Evolutionary conservation across 2,329 filamentous ascomycete species (phyloP).

Genomic region (Pseudogymnoascus sp.): DNA sequence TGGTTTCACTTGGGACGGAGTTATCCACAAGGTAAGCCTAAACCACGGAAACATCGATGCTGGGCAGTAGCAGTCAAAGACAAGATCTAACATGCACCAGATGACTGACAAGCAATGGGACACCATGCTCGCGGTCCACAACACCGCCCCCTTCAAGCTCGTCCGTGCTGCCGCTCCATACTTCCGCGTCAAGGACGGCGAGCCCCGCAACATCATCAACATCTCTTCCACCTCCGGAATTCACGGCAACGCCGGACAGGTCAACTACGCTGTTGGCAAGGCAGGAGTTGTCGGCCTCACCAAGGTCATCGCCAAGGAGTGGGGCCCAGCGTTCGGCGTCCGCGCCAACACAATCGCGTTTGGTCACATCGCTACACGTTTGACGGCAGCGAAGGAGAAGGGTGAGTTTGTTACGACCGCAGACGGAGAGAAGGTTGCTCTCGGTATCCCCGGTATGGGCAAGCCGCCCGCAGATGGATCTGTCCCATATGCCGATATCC

Average conservation of each 20-base stretch:
- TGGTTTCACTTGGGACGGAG: constrained; percentile 87
- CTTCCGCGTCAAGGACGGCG: constrained; percentile 79
- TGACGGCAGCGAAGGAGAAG: constrained; percentile 78
- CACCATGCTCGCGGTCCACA: constrained; percentile 76
- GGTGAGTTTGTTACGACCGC: constrained; percentile 72
- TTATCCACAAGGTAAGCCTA: constrained; percentile 65
- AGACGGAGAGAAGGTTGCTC: constrained; percentile 64
- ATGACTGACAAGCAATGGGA: constrained; percentile 90
- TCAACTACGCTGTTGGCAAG: constrained; percentile 82
- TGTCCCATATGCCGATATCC: constrained; percentile 59
- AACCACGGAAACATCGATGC: neutral
- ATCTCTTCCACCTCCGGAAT: constrained; percentile 76
- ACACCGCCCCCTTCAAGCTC: constrained; percentile 78
- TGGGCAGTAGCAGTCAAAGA: neutral
- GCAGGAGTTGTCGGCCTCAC: constrained; percentile 75
- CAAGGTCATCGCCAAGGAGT: constrained; percentile 88
- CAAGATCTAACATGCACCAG: constrained; percentile 25
- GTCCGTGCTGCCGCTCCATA: constrained; percentile 73
- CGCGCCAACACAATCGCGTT: constrained; percentile 79
- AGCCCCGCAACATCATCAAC: constrained; percentile 72
- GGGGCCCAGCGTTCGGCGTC: constrained; percentile 78
- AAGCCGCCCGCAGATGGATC: constrained; percentile 35
- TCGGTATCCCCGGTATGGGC: constrained; percentile 65
- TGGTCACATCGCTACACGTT: constrained; percentile 69
- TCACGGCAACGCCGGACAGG: constrained; percentile 84